Evolutionary conservation across 2,329 filamentous ascomycete genomes (phyloP).

Genomic region (Boeremia lycopersici): DNA sequence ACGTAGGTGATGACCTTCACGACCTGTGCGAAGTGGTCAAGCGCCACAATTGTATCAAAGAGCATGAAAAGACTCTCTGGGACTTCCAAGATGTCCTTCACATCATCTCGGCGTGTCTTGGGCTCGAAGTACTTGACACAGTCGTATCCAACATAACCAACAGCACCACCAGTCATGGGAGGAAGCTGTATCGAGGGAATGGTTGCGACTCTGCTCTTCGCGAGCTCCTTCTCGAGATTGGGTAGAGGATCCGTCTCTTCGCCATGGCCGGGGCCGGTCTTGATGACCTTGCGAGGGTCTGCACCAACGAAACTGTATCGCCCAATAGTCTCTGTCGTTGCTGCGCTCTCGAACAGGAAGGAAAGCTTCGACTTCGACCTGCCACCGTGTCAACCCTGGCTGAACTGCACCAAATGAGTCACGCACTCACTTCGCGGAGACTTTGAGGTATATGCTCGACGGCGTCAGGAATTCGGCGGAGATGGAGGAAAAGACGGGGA

Average conservation of each 20-base stretch:
- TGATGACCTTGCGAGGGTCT: conserved; percentile 77
- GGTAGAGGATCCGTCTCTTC: conserved; percentile 83
- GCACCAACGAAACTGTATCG: conserved; percentile 95
- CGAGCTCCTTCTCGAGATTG: conserved; percentile 78
- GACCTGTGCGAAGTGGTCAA: conserved; percentile 92
- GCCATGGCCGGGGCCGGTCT: conserved; percentile 87
- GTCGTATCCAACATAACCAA: conserved; percentile 97
- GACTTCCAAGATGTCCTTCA: conserved; percentile 86
- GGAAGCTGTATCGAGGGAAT: conserved; percentile 84
- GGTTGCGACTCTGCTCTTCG: conserved; percentile 77
- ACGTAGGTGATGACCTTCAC: conserved; percentile 95
- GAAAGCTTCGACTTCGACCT: conserved; percentile 75
- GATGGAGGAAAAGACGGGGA: conserved; percentile 83
- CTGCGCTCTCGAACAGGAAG: conserved; percentile 94
- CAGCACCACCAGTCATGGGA: conserved; percentile 86
- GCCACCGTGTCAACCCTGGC: conserved; percentile 18
- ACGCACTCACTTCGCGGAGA: conserved; percentile 71
- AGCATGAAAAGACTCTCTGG: conserved; percentile 98
- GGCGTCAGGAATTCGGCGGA: conserved; percentile 93
- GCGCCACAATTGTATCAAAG: conserved; percentile 90
- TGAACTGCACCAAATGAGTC: conserved; percentile 29
- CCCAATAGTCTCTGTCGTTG: conserved; percentile 87
- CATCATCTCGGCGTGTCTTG: conserved; percentile 83
- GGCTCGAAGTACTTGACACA: conserved; percentile 98
- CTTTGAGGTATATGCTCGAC: conserved; percentile 92